Evolutionary conservation across 768 basidiomycete species (phyloP).

Genomic region (Clitopilus hobsonii): DNA sequence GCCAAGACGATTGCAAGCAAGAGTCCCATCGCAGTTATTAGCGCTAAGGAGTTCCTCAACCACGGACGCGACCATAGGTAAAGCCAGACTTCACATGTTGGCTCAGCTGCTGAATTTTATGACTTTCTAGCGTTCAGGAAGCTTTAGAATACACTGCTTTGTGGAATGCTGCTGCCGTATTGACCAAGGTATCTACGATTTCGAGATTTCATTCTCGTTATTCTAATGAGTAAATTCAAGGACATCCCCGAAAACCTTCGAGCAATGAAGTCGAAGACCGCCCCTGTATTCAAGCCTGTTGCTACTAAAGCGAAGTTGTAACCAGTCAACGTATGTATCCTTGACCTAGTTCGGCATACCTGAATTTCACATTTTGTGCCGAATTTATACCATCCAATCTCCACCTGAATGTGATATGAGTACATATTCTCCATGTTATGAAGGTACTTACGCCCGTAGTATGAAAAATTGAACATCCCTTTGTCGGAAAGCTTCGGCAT

Average conservation of each 20-base stretch:
- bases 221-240: slow-evolving; percentile 14
- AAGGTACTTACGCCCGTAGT: too few relatives aligned
- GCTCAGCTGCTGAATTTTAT: not conserved
- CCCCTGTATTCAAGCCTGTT: slow-evolving; percentile 24
- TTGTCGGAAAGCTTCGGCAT: not conserved
- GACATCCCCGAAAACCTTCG: slow-evolving; percentile 31
- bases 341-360: too few relatives aligned
- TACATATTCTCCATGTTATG: too few relatives aligned
- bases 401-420: too few relatives aligned
- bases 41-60: slow-evolving; percentile 73
- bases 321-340: not conserved
- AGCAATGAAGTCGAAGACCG: slow-evolving; percentile 26
- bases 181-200: slow-evolving; percentile 28
- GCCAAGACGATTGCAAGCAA: slow-evolving; percentile 67
- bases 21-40: slow-evolving; percentile 72
- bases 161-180: slow-evolving; percentile 40
- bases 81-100: slow-evolving; percentile 14
- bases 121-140: slow-evolving; percentile 30
- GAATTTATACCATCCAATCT: too few relatives aligned
- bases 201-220: not conserved
- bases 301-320: slow-evolving; percentile 17
- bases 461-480: too few relatives aligned
- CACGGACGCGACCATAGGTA: slow-evolving; percentile 81
- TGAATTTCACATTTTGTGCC: too few relatives aligned
- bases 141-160: slow-evolving; percentile 39